Percentiles rank a stretch among this genome's conserved stretches.
Evolutionary conservation across 352 stramenopile species (phyloP).

Genomic region (Pelagophyceae sp.): DNA sequence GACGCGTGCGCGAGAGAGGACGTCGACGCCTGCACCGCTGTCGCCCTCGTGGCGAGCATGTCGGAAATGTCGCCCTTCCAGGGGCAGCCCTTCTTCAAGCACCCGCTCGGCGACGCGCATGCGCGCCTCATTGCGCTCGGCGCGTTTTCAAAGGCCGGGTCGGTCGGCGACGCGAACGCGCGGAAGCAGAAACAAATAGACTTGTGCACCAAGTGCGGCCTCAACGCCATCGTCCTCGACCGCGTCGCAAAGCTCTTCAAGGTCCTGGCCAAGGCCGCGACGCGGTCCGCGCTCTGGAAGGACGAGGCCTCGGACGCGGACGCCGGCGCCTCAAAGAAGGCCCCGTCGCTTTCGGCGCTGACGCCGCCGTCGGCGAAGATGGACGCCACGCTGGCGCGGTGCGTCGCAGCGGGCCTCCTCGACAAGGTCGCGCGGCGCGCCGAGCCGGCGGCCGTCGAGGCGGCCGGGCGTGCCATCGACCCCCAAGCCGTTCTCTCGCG

Average conservation of each 20-base stretch:
- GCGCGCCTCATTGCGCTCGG: neutral
- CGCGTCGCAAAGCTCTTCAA: neutral
- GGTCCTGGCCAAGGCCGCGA: neutral
- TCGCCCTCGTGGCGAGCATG: conserved; percentile 48
- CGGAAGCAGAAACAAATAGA: no score
- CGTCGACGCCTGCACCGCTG: conserved; percentile 32
- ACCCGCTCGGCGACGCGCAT: conserved; percentile 12
- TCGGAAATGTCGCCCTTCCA: conserved; percentile 52
- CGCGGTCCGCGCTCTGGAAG: neutral
- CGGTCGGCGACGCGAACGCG: neutral
- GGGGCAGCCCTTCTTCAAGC: neutral
- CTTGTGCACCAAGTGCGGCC: neutral
- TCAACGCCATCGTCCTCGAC: neutral
- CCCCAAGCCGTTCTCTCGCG: neutral
- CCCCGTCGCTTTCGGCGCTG: neutral
- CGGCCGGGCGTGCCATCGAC: neutral
- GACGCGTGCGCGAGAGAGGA: conserved; percentile 49
- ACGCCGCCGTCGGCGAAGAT: neutral
- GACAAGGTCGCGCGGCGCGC: conserved; percentile 14
- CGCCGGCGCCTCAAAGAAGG: no score
- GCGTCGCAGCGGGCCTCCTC: neutral
- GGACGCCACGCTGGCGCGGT: neutral
- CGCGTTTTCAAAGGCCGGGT: neutral
- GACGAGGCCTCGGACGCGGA: neutral
- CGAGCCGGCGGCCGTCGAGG: conserved; percentile 7